Evolutionary conservation across 1,284 basidiomycete species (phyloP).

Genomic region (Sporisorium sorghi): DNA sequence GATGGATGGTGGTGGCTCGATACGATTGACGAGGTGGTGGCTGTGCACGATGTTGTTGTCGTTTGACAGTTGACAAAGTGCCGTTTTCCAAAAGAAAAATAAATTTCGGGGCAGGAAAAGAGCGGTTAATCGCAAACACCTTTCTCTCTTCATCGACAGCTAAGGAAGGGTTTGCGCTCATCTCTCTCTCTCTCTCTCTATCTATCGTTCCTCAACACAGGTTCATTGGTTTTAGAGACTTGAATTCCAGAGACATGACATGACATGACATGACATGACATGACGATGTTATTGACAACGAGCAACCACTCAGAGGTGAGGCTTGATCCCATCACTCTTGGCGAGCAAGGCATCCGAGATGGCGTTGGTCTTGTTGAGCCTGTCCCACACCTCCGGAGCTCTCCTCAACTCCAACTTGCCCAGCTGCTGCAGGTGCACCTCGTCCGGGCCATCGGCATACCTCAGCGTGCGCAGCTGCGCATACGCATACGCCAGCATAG

Average conservation of each 20-base stretch:
- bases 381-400: conserved; percentile 55
- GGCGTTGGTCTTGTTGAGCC: conserved; percentile 42
- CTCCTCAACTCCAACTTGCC: conserved; percentile 79
- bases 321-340: conserved; percentile 53
- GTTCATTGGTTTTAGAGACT: not conserved
- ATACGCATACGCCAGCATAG: conserved; percentile 81
- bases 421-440: conserved; percentile 94
- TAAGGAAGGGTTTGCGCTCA: not conserved
- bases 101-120: conserved; percentile 1
- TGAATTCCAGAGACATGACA: conserved; percentile 9
- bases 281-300: not conserved
- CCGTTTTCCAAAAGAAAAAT: not conserved
- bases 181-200: not conserved
- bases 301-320: conserved; percentile 42
- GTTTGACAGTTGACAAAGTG: no score
- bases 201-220: not conserved
- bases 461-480: conserved; percentile 80
- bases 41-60: not conserved
- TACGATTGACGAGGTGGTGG: not conserved
- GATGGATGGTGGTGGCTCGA: conserved; percentile 22
- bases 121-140: conserved; percentile 8
- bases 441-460: conserved; percentile 64
- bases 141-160: not conserved
- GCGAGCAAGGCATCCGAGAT: conserved; percentile 44
- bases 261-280: no score